Conservation (phyloP, 1,284 basidiomycete species). For the Trichosporon faecale region DNA sequence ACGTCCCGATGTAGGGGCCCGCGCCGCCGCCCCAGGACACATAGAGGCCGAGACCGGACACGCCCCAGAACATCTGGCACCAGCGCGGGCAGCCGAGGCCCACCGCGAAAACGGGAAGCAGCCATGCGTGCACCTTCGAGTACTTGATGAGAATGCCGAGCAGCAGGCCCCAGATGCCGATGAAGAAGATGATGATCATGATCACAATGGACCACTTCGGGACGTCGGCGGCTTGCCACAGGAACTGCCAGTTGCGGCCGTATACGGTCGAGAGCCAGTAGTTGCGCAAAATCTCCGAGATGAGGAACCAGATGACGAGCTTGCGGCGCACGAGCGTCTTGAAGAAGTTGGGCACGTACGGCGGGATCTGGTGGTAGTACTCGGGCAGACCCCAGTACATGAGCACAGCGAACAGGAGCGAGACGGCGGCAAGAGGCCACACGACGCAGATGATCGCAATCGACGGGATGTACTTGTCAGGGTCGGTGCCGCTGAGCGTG, state of each 20-base stretch:
- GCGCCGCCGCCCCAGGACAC: slow-evolving; percentile 81
- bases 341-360: slow-evolving; percentile 86
- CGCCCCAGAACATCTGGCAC: slow-evolving; percentile 67
- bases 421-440: slow-evolving; percentile 74
- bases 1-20: slow-evolving; percentile 81
- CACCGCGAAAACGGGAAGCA: slow-evolving; percentile 86
- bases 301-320: slow-evolving; percentile 87
- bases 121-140: slow-evolving; percentile 89
- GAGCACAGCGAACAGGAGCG: slow-evolving; percentile 71
- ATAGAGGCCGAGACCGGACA: slow-evolving; percentile 60
- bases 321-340: slow-evolving; percentile 81
- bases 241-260: slow-evolving; percentile 90
- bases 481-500: slow-evolving; percentile 60
- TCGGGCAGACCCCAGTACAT: slow-evolving; percentile 79
- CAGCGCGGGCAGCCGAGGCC: slow-evolving; percentile 85
- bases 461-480: slow-evolving; percentile 43
- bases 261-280: slow-evolving; percentile 82
- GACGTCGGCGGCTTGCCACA: slow-evolving; percentile 73
- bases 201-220: slow-evolving; percentile 76
- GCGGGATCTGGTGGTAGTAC: slow-evolving; percentile 63
- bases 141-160: slow-evolving; percentile 73
- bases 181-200: slow-evolving; percentile 76
- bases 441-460: slow-evolving; percentile 64
- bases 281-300: slow-evolving; percentile 79
- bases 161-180: slow-evolving; percentile 74